Base-by-base conservation (phyloP, 1,284 basidiomycete species). In the Phenoliferia sp. region DNA sequence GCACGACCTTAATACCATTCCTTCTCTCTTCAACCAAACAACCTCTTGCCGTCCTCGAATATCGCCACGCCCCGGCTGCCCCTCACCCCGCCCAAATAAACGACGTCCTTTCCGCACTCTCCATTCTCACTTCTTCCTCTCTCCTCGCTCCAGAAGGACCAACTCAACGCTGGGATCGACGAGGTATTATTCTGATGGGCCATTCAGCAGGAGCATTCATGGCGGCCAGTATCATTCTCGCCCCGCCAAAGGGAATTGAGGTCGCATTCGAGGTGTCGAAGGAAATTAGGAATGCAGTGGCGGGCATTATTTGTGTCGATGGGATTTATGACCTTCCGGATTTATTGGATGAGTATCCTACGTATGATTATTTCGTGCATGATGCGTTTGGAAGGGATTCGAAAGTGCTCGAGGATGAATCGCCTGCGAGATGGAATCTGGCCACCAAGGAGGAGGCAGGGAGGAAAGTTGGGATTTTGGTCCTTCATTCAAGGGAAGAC, bases 191-290 rank as follows among this genome's bases (percentile, higher is more conserved):
- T 35, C 22, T 71, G 26, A 55, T 62, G 2, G 72, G 72, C 4
- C 72, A 73, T 54, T 71, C 70, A 10, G 72, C 65, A 2, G 72
- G 72, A 31, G 69, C 72, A 3, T 73, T 73, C 63, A 71, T 73
- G 57, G 63, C 61, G 29, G n/a, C 29, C 31, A 35, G 39, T 26
- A 61, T 71, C 55, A 34, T 67, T 31, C 65, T 68, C 6, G 15
- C 3, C 1, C 64, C 64, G 26, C 56, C 57, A 31, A 34, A n/a
- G 6, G 32, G 7, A 22, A 26, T 3, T 2, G 10, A 26, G 16
- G 26, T 31, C 32, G 44, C 64, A 3, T 71, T 65, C 63, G 34
- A 28, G 4, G 68, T 72, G 10, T 63, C 65, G 2, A 1, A 31
- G 7, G 3, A 7, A 1, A 17, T 73, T 3, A 62, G 71, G 6